phyloP scores from a whole-genome alignment of 139 green algal genomes.

The Yamagishiella unicocca region DNA sequence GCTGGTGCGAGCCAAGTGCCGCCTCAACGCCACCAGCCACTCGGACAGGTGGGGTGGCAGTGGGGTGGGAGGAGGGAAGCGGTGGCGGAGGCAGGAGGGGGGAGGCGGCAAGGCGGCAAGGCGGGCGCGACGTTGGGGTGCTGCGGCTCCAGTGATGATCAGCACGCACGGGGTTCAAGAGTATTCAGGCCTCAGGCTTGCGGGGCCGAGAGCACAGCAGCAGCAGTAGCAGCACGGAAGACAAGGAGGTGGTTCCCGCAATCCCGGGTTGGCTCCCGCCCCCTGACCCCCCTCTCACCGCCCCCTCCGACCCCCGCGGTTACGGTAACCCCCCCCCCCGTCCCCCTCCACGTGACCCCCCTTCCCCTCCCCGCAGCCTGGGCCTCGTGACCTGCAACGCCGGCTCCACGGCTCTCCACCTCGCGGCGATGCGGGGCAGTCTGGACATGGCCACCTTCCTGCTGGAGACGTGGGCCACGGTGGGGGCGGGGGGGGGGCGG shows the following conservation, averaged over 20 bases:
- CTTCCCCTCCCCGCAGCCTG: conserved; percentile 16
- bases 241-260: too few species aligned
- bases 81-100: background rate
- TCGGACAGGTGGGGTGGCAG: conserved; percentile 13
- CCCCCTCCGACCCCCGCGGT: too few species aligned
- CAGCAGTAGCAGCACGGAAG: too few species aligned
- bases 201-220: too few species aligned
- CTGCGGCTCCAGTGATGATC: too few species aligned
- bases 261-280: too few species aligned
- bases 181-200: too few species aligned
- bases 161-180: too few species aligned
- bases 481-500: background rate
- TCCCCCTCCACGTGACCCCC: background rate
- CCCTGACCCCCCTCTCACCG: too few species aligned
- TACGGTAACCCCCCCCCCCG: background rate
- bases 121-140: too few species aligned
- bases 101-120: too few species aligned
- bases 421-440: conserved; percentile 44
- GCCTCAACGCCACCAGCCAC: conserved; percentile 44
- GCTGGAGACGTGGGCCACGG: conserved; percentile 45
- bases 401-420: conserved; percentile 45
- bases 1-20: conserved; percentile 38
- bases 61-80: background rate
- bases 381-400: conserved; percentile 48
- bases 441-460: conserved; percentile 31